Evolutionary conservation across 768 basidiomycete genomes (phyloP).

Genomic region (Lactarius vividus): DNA sequence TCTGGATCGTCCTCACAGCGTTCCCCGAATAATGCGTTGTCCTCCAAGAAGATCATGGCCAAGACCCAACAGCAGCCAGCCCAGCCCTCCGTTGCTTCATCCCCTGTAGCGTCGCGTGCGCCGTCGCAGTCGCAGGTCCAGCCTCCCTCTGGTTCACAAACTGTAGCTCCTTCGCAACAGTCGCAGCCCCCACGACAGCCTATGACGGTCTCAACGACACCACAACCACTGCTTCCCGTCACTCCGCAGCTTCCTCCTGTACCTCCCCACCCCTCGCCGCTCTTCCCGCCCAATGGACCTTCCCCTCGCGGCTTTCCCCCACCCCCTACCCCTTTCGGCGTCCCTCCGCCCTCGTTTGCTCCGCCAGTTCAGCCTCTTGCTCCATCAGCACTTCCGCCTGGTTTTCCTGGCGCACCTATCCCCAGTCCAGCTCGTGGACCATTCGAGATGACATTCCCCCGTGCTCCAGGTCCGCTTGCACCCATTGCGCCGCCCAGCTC

Average conservation of each 20-base stretch:
- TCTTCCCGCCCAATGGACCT: constrained; percentile 47
- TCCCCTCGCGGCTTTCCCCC: constrained; percentile 41
- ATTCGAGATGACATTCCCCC: constrained; percentile 53
- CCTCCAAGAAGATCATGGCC: constrained; percentile 61
- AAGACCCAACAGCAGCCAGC: constrained; percentile 37
- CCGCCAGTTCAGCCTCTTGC: constrained; percentile 48
- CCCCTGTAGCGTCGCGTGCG: constrained; percentile 34
- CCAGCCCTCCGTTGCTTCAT: constrained; percentile 24
- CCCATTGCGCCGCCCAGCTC: constrained; percentile 55
- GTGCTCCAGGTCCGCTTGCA: constrained; percentile 41
- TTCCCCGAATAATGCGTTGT: constrained; percentile 44
- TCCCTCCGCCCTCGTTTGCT: constrained; percentile 42
- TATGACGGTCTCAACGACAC: constrained; percentile 50
- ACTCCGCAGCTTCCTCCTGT: constrained; percentile 36
- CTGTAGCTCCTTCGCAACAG: constrained; percentile 33
- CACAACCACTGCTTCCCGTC: constrained; percentile 45
- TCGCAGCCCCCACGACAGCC: constrained; percentile 40
- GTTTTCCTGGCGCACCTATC: constrained; percentile 43
- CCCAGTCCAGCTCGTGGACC: constrained; percentile 32
- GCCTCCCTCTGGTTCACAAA: constrained; percentile 30
- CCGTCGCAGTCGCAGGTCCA: constrained; percentile 39
- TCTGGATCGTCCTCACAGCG: constrained; percentile 49
- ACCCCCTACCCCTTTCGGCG: constrained; percentile 48
- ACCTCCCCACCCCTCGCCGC: constrained; percentile 21
- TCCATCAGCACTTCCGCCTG: constrained; percentile 53